Conservation (phyloP, 2,329 filamentous ascomycete genomes). For the Penicillium concentricum region DNA sequence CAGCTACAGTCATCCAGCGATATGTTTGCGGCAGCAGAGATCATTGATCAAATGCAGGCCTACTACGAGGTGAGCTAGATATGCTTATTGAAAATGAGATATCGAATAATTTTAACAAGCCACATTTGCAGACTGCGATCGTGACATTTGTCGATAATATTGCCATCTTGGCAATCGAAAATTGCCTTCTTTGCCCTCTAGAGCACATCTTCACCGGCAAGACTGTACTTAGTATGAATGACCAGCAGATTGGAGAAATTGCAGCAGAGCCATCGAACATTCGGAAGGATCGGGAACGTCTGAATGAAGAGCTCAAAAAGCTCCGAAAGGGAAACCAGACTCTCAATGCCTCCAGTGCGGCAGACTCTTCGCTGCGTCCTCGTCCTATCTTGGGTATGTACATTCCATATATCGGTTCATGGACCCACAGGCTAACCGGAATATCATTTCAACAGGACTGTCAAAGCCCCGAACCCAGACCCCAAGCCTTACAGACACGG, state of each 20-base stretch:
- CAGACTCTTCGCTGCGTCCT: not conserved
- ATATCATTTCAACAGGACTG: not conserved
- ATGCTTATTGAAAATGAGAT: not conserved
- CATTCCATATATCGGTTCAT: not conserved
- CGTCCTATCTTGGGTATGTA: not conserved
- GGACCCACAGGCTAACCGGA: not conserved
- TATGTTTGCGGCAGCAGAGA: conserved; percentile 1
- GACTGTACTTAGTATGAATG: conserved; percentile 36
- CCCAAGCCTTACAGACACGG: not conserved
- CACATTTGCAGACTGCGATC: conserved; percentile 29
- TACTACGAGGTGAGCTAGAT: conserved; percentile 42
- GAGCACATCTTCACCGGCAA: conserved; percentile 44
- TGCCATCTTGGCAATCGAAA: conserved; percentile 50
- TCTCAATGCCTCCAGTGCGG: not conserved
- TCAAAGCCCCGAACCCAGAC: not conserved
- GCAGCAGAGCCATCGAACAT: conserved; percentile 30
- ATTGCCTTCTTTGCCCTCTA: conserved; percentile 47
- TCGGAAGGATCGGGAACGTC: conserved; percentile 12
- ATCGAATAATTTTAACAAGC: not conserved
- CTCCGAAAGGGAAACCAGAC: conserved; percentile 6
- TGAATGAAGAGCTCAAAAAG: conserved; percentile 19
- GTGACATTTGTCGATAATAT: conserved; percentile 51
- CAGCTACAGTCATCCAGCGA: not conserved
- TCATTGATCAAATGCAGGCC: conserved; percentile 47
- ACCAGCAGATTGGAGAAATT: conserved; percentile 37